Evolutionary conservation across 2,329 filamentous ascomycete species (phyloP).

Genomic region (Pseudogymnoascus sp.): DNA sequence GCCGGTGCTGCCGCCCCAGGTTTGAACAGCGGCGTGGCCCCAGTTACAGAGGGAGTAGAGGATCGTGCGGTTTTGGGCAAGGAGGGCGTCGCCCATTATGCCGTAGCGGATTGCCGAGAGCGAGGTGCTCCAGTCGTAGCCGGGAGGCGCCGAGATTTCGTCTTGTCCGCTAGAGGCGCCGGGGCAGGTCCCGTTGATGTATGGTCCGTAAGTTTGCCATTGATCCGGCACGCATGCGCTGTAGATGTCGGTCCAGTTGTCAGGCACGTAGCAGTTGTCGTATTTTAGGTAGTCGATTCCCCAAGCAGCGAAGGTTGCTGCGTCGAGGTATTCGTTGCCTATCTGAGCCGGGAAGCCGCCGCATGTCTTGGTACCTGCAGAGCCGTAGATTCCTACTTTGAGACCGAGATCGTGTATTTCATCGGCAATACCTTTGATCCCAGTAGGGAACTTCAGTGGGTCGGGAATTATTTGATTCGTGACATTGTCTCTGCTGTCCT

Average conservation of each 20-base stretch:
- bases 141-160: constrained; percentile 33
- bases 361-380: constrained; percentile 39
- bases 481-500: constrained; percentile 36
- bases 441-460: constrained; percentile 39
- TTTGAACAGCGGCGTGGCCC: constrained; percentile 43
- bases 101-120: constrained; percentile 25
- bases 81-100: constrained; percentile 32
- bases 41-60: constrained; percentile 40
- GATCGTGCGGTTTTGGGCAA: constrained; percentile 33
- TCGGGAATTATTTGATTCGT: constrained; percentile 37
- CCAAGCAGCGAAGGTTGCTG: constrained; percentile 45
- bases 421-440: constrained; percentile 43
- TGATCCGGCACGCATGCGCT: constrained; percentile 36
- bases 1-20: constrained; percentile 31
- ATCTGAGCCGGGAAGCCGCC: constrained; percentile 39
- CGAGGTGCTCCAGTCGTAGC: constrained; percentile 44
- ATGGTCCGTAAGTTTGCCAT: constrained; percentile 23
- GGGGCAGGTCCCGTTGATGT: constrained; percentile 37
- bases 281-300: constrained; percentile 50
- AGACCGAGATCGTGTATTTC: constrained; percentile 43
- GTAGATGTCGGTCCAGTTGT: constrained; percentile 35
- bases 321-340: constrained; percentile 47
- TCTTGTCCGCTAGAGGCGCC: constrained; percentile 22
- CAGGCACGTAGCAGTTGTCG: constrained; percentile 49
- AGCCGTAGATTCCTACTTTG: constrained; percentile 48